phyloP scores from a whole-genome alignment of 164 flowering plant species.

The Malania oleifera region DNA sequence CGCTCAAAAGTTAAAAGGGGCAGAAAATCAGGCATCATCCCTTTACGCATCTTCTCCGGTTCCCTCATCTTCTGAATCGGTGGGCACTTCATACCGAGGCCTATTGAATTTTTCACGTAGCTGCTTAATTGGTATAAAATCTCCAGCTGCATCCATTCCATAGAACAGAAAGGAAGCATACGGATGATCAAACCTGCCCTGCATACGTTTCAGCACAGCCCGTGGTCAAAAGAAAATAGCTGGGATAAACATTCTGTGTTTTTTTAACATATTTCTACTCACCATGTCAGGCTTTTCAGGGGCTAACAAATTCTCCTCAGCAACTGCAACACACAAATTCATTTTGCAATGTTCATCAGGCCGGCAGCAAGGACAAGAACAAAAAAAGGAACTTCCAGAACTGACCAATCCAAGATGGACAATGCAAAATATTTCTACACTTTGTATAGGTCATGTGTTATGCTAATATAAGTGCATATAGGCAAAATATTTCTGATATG shows the following conservation, averaged over 20 bases:
- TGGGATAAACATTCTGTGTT: background rate
- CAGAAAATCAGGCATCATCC: constrained; percentile 16
- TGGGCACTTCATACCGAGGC: constrained; percentile 81
- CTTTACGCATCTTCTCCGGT: constrained; percentile 14
- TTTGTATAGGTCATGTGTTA: too few species aligned
- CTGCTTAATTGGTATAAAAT: constrained; percentile 87
- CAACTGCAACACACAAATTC: constrained; percentile 46
- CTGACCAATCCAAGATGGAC: too few species aligned
- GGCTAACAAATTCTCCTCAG: constrained; percentile 78
- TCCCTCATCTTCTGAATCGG: constrained; percentile 41
- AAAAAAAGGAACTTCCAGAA: background rate
- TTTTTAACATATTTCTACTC: constrained; percentile 15
- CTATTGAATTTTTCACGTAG: constrained; percentile 81
- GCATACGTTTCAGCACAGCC: constrained; percentile 16
- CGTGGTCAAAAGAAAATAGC: background rate
- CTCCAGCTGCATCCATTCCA: constrained; percentile 83
- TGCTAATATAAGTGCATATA: too few species aligned
- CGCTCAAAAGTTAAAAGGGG: too few species aligned
- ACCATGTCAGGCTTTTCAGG: constrained; percentile 73
- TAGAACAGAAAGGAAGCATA: constrained; percentile 79
- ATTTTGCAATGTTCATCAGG: background rate
- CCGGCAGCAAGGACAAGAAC: background rate
- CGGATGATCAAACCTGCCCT: constrained; percentile 90
- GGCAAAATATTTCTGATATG: too few species aligned
- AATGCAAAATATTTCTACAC: too few species aligned